phyloP scores from a whole-genome alignment of 257 asterid species.

The Solanum lycopersicoides region DNA sequence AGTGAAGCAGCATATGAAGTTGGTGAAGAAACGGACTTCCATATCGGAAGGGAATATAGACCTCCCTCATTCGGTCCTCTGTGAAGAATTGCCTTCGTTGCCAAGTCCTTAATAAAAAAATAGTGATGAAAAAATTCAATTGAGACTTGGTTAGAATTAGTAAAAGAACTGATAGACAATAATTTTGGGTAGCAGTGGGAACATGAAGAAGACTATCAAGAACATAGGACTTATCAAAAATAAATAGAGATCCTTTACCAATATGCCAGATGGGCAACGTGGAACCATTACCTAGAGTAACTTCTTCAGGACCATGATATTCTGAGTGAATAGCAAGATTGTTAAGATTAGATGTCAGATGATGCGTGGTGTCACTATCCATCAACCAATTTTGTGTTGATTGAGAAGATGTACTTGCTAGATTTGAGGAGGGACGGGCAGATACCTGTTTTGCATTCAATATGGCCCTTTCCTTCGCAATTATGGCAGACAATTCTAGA shows the following conservation, averaged over 20 bases:
- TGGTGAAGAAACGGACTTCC: background rate
- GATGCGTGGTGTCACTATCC: background rate
- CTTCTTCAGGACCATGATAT: background rate
- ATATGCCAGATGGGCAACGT: background rate
- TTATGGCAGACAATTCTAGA: background rate
- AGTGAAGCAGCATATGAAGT: background rate
- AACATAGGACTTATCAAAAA: too few species aligned
- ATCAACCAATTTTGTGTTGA: too few species aligned
- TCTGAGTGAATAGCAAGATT: background rate
- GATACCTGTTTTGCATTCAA: background rate
- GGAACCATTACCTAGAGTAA: background rate
- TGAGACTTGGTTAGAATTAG: background rate
- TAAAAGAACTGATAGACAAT: background rate
- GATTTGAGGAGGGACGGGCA: background rate
- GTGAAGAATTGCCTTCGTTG: background rate
- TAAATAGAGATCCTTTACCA: background rate
- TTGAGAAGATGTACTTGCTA: background rate
- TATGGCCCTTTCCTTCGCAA: too few species aligned
- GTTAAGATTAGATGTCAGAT: background rate
- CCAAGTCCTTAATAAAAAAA: too few species aligned
- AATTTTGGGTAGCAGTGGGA: background rate
- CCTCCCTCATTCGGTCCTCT: background rate
- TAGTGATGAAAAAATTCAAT: background rate
- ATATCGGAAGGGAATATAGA: background rate
- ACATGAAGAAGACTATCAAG: background rate